Evolutionary conservation across 2,329 filamentous ascomycete genomes (phyloP), one percentile per base, ranked within the genome.

Genomic region (Xylaria arbuscula): DNA sequence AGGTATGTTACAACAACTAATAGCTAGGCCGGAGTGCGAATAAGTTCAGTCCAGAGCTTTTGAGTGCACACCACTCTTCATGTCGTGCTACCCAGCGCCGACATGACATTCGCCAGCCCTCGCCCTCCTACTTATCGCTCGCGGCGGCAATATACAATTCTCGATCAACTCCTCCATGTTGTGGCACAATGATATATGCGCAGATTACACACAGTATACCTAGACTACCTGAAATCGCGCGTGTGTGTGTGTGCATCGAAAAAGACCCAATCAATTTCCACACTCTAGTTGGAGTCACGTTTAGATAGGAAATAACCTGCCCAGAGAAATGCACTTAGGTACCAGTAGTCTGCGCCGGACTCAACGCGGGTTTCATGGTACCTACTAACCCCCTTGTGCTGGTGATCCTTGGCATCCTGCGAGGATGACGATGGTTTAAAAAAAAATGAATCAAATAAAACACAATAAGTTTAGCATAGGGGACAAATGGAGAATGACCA

Each of bases 141-240:
- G 13, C 17, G 61, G 61, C 64, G 45, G 61, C 57, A 59, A 47
- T 45, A 50, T 34, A 34, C 11, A 48, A 24, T 28, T 28, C 48
- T 62, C 57, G 38, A 62, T 60, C n/a, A 56, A 63, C 50, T 58
- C 32, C 19, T 57, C 57, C 55, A 67, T 48, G 64, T 40, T 64
- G 67, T 62, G 48, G 50, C 45, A 67, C 60, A 32, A 58, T 48
- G 42, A 42, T 51, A 48, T 55, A 2, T 47, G 51, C 28, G 32
- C 28, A 60, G 61, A 69, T 58, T 51, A 56, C 56, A 38, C 42
- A 57, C 53, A 34, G 42, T 48, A 60, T 32, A 36, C 22, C 22
- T 19, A 32, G 38, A 19, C 38, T 32, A 38, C n/a, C 32, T 55
- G n/a, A 38, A 38, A 22, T 24, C 45, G 10, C 15, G 38, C 11